Base-by-base conservation (phyloP, 192 early-diverging fungal species). In the Powellomyces hirtus region DNA sequence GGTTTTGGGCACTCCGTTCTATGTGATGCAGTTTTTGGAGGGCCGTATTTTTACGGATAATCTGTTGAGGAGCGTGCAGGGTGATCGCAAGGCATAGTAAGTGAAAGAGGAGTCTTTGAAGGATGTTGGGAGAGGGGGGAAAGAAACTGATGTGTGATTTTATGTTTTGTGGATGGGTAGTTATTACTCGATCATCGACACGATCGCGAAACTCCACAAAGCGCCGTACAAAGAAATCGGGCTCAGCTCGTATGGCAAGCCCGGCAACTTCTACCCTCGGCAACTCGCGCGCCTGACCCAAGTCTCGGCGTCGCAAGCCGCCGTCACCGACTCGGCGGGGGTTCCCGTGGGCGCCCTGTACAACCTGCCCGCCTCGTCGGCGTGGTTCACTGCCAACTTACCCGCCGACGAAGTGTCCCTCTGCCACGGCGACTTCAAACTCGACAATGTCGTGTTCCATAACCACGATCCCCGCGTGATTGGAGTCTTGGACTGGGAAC, bases 11-110 rank as follows among this genome's bases (percentile, higher is more conserved):
- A 96, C 96, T 7, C 91, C 93, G 24, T 98, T 98, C 74, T 98
- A 95, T 79, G 87, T 92, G 35, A 98, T 98, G 96, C 89, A 98
- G 77, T 98, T 94, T 64, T 76, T 96, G 59, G 77, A 95, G 46
- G 96, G 96, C 35, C 86, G 94, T 1, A 92, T 98, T 46, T 91
- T 95, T 68, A 73, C 83, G 4, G 89, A 80, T 57, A 73, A 77
- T 38, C 50, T 66, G 34, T 40, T 79, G 18, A 44, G 58, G 11
- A 61, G 63, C 27, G 58, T 75, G 0, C 29, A 24, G 20, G 7
- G 11, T 7, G 73, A 77, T n/a, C 34, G 73, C 5, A 56, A 20
- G 52, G 58, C 59, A 20, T 58, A 69, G 73, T 75, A 22, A 50
- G 71, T 75, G 40, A 42, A 42, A 42, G 40, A 42, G 40, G 40